These are phyloP conservation scores for Cubamyces lactineus DNA, from an alignment of 768 basidiomycete genomes.

Conservation along the genomic window DNA sequence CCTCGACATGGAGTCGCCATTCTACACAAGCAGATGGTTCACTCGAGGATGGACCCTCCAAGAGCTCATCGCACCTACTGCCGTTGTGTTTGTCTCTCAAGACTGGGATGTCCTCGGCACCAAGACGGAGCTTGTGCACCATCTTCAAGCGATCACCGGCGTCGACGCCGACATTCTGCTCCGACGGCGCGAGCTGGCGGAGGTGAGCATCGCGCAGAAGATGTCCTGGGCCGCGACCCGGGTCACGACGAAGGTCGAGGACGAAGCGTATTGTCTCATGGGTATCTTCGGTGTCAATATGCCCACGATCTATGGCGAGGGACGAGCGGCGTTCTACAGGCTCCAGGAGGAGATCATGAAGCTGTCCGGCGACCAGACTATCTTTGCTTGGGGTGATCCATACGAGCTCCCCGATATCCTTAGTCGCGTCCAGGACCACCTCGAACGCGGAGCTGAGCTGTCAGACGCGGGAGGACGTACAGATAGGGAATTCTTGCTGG, in stretches of 20 bases:
- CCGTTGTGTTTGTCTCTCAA: slow-evolving; percentile 7
- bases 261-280: slow-evolving; percentile 17
- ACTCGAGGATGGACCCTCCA: slow-evolving; percentile 15
- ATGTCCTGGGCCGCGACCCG: slow-evolving; percentile 19
- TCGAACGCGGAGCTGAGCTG: too few species aligned
- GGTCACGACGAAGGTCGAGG: slow-evolving; percentile 16
- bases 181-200: background rate
- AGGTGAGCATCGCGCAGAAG: slow-evolving; percentile 9
- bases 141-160: slow-evolving; percentile 4
- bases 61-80: slow-evolving; percentile 8
- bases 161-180: slow-evolving; percentile 3
- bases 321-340: slow-evolving; percentile 9
- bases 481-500: too few species aligned
- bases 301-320: slow-evolving; percentile 12
- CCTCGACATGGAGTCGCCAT: background rate
- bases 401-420: too few species aligned
- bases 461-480: too few species aligned
- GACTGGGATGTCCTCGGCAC: slow-evolving; percentile 9
- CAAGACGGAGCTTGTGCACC: slow-evolving; percentile 9
- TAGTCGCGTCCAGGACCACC: too few species aligned
- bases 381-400: slow-evolving; percentile 11
- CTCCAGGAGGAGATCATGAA: slow-evolving; percentile 15
- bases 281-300: slow-evolving; percentile 16
- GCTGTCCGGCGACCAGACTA: slow-evolving; percentile 2
- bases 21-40: slow-evolving; percentile 14